phyloP scores from a whole-genome alignment of 352 stramenopile genomes.

The Globisporangium polare region DNA sequence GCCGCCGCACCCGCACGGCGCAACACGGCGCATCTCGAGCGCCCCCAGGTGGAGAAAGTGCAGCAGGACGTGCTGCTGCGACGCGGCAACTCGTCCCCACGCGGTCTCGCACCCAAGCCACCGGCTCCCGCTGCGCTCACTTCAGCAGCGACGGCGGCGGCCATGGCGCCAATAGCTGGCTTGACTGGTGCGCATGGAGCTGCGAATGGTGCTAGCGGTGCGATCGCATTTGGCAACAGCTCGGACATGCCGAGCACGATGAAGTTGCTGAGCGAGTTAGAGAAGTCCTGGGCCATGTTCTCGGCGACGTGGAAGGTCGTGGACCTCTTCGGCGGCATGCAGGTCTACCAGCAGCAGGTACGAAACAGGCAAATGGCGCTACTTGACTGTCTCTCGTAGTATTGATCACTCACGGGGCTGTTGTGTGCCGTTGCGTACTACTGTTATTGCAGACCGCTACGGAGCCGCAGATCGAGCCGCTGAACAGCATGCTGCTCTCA shows the following conservation, averaged over 20 bases:
- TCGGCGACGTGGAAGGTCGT: constrained; percentile 57
- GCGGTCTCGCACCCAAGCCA: constrained; percentile 1
- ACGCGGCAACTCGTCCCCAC: constrained; percentile 6
- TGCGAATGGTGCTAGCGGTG: not conserved
- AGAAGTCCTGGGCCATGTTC: constrained; percentile 73
- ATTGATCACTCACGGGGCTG: not conserved
- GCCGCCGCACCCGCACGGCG: not conserved
- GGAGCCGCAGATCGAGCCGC: constrained; percentile 28
- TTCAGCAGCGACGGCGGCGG: not conserved
- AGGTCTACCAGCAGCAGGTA: constrained; percentile 62
- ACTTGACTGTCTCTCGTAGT: no score
- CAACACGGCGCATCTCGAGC: constrained; percentile 8
- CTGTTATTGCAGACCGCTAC: constrained; percentile 1
- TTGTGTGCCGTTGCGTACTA: not conserved
- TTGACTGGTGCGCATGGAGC: not conserved
- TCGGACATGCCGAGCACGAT: constrained; percentile 45
- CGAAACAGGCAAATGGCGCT: no score
- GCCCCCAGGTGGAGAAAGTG: constrained; percentile 4
- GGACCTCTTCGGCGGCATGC: constrained; percentile 62
- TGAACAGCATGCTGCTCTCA: constrained; percentile 59
- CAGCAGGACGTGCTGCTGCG: constrained; percentile 2
- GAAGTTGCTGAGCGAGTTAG: constrained; percentile 69
- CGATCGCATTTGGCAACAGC: not conserved
- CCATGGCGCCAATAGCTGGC: not conserved
- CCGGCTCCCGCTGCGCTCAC: not conserved